Percentiles rank a stretch among this genome's conserved stretches.
These are phyloP conservation scores for Fonsecaea monophora DNA, from an alignment of 2,329 filamentous ascomycete species.

Conservation along the genomic window DNA sequence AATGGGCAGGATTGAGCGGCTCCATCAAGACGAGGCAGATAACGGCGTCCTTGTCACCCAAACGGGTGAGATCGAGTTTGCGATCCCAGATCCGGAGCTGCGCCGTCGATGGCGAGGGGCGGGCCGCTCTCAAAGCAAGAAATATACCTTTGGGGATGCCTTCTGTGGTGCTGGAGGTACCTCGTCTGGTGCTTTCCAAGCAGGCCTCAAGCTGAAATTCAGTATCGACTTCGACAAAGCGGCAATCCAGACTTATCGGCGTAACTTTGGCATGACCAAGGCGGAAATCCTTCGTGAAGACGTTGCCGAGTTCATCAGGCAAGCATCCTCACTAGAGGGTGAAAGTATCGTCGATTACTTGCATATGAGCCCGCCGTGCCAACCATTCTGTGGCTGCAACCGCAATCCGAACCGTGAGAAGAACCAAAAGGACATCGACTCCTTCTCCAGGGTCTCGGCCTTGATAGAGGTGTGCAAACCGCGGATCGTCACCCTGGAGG, in stretches of 20 bases:
- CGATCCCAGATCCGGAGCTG: slow-evolving; percentile 3
- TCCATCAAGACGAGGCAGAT: slow-evolving; percentile 5
- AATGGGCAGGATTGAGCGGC: slow-evolving; percentile 14
- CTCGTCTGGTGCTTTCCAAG: slow-evolving; percentile 66
- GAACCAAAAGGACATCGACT: slow-evolving; percentile 72
- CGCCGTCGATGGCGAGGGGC: slow-evolving; percentile 19
- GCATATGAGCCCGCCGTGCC: slow-evolving; percentile 79
- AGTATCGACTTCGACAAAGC: slow-evolving; percentile 68
- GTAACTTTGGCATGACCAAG: slow-evolving; percentile 59
- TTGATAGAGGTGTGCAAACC: slow-evolving; percentile 67
- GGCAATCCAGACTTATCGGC: slow-evolving; percentile 64
- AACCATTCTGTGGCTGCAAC: slow-evolving; percentile 75
- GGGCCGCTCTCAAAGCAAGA: slow-evolving; percentile 37
- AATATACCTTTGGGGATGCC: slow-evolving; percentile 72
- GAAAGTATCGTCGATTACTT: slow-evolving; percentile 66
- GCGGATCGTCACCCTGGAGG: slow-evolving; percentile 76
- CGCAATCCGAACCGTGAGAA: slow-evolving; percentile 61
- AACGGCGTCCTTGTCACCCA: neutral
- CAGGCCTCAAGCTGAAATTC: slow-evolving; percentile 66
- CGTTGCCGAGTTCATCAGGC: slow-evolving; percentile 56
- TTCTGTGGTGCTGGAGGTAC: slow-evolving; percentile 78
- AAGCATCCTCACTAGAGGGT: slow-evolving; percentile 23
- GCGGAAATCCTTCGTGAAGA: slow-evolving; percentile 37
- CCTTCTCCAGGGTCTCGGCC: slow-evolving; percentile 56
- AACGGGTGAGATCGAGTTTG: neutral